phyloP scores from a whole-genome alignment of 352 stramenopile species.

The Pythium volutum region DNA sequence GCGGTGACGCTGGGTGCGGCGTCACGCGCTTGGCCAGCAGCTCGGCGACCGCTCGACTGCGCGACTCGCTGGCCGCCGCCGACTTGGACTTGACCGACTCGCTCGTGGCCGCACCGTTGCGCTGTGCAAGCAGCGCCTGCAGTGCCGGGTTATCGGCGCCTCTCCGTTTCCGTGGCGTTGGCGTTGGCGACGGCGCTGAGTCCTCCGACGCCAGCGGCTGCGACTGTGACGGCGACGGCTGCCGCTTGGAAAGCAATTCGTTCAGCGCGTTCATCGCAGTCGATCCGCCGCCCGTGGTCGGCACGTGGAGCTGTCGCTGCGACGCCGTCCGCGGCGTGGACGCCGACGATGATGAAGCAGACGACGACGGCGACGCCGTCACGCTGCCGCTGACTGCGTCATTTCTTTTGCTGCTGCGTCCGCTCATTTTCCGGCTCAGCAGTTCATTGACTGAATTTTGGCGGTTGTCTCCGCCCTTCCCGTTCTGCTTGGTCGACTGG shows the following conservation, averaged over 20 bases:
- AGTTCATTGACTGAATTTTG: conserved; percentile 12
- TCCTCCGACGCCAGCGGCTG: not conserved
- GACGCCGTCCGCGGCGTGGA: conserved; percentile 9
- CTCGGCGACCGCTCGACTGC: conserved; percentile 16
- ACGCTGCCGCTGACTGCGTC: not conserved
- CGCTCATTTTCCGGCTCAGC: conserved; percentile 18
- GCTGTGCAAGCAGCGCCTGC: conserved; percentile 19
- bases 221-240: conserved; percentile 14
- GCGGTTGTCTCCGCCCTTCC: conserved; percentile 16
- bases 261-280: conserved; percentile 18
- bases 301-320: conserved; percentile 7
- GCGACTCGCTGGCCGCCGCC: conserved; percentile 4
- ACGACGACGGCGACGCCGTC: conserved; percentile 13
- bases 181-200: not conserved
- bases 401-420: not conserved
- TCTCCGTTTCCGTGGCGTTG: conserved; percentile 4
- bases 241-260: conserved; percentile 16
- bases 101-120: not conserved
- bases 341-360: conserved; percentile 16
- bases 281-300: not conserved
- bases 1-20: not conserved
- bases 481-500: conserved; percentile 6
- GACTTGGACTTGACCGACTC: conserved; percentile 1
- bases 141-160: conserved; percentile 18
- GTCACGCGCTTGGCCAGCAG: conserved; percentile 23